Percentiles rank a stretch among this genome's conserved stretches.
Evolutionary conservation across 108 stramenopile species (phyloP).

Genomic region (Aureococcus anophagefferens): DNA sequence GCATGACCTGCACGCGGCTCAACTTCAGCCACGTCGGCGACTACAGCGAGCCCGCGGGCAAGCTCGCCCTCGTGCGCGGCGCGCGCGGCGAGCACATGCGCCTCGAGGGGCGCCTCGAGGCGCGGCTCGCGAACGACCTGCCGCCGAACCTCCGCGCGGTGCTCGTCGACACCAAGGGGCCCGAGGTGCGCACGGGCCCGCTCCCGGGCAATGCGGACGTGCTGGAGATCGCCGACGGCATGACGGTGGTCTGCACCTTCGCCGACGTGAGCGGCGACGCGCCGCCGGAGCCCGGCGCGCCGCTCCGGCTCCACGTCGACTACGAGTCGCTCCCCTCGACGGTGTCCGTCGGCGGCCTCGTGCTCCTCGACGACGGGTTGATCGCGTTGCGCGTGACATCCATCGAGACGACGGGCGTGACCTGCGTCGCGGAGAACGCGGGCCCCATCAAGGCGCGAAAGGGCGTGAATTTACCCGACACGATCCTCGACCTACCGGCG

Average conservation of each 20-base stretch:
- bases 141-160: neutral
- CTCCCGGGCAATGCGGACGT: constrained; percentile 54
- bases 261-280: constrained; percentile 33
- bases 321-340: constrained; percentile 62
- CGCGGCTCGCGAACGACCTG: neutral
- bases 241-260: constrained; percentile 42
- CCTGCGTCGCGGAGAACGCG: constrained; percentile 48
- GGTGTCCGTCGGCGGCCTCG: constrained; percentile 39
- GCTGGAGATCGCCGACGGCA: constrained; percentile 41
- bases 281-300: constrained; percentile 36
- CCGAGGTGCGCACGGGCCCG: constrained; percentile 74
- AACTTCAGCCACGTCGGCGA: constrained; percentile 73
- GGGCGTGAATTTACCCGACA: constrained; percentile 70
- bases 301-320: constrained; percentile 55
- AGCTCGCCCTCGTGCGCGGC: neutral
- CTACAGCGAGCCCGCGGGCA: neutral
- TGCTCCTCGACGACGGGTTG: constrained; percentile 73
- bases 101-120: neutral
- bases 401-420: constrained; percentile 33
- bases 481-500: constrained; percentile 65
- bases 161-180: constrained; percentile 25
- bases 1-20: constrained; percentile 79
- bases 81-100: neutral
- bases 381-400: constrained; percentile 52
- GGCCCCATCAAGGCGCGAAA: constrained; percentile 63